phyloP scores from a whole-genome alignment of 2,329 filamentous ascomycete genomes.

The Hansfordia pulvinata region DNA sequence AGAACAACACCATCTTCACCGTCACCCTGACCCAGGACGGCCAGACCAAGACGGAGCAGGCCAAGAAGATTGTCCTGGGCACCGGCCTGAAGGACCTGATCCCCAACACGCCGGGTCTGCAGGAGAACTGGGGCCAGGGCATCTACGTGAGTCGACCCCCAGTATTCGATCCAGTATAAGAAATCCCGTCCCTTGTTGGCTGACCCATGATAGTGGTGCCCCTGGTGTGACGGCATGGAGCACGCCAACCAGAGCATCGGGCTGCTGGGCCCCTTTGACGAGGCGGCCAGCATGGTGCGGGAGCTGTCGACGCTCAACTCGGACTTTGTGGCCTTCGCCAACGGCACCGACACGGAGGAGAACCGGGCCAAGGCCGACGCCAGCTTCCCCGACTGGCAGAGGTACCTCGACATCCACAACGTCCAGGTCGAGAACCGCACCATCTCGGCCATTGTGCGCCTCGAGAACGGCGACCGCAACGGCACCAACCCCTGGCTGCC shows the following conservation, averaged over 20 bases:
- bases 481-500: conserved; percentile 25
- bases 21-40: conserved; percentile 20
- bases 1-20: conserved; percentile 29
- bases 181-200: too few relatives aligned
- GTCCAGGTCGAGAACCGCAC: conserved; percentile 42
- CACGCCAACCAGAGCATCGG: conserved; percentile 44
- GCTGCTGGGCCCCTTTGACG: conserved; percentile 30
- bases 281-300: conserved; percentile 28
- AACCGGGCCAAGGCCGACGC: conserved; percentile 22
- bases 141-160: too few relatives aligned
- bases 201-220: too few relatives aligned
- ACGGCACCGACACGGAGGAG: conserved; percentile 39
- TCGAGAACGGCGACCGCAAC: conserved; percentile 23
- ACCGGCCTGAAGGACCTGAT: conserved; percentile 43
- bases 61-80: conserved; percentile 41
- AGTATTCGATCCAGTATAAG: too few relatives aligned
- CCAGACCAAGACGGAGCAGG: conserved; percentile 20
- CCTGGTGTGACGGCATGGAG: conserved; percentile 51
- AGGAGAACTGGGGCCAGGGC: conserved; percentile 42
- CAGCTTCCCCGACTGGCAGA: conserved; percentile 29
- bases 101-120: conserved; percentile 37
- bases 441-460: conserved; percentile 31
- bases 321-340: conserved; percentile 43
- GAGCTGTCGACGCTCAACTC: conserved; percentile 40
- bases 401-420: conserved; percentile 33